Base-by-base conservation (phyloP, 352 stramenopile genomes). In the Globisporangium camurandrum region DNA sequence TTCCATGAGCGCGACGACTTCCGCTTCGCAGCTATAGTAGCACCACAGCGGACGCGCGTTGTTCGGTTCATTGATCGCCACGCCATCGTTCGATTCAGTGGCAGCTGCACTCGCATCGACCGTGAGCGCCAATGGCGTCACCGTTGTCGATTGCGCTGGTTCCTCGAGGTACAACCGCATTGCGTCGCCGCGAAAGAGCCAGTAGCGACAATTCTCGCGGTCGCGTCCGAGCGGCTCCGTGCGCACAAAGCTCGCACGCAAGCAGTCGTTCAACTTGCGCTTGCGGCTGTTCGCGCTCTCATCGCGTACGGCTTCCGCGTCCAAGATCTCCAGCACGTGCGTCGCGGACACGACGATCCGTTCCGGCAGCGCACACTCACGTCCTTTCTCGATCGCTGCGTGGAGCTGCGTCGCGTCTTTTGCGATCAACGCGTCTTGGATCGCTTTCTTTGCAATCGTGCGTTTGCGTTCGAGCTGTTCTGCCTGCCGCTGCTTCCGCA, bases 191-290 rank as follows among this genome's bases (percentile, higher is more conserved):
- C 66, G 71, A 30, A 95, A 69, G 12, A 86, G 59, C 84, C 84
- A 95, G 54, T 93, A 93, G 16, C 69, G 61, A 1, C 64, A 31
- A 4, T 79, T 62, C 28, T 74, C 52, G 24, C 72, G 67, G 33
- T 95, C 84, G 17, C 77, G 71, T 4, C 84, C 84, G 2, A 95
- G 57, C 0, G 78, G 57, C 43, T 95, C 79, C 0, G 81, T 85
- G 17, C 84, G 84, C 17, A 95, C 66, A 49, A 89, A 91, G 6
- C 67, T 68, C 12, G 77, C 62, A 14, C 78, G 75, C 34, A 93
- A 67, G n/a, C 67, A 64, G 8, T 75, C 64, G 33, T 62, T 75
- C 28, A 75, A 79, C 45, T 83, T 78, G 11, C 66, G 76, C 50
- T 89, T 91, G 36, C 79, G 72, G 10, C 44, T 31, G 16, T 77